Base-by-base conservation (phyloP, 345 rosid species). In the Hibiscus tridactylites region DNA sequence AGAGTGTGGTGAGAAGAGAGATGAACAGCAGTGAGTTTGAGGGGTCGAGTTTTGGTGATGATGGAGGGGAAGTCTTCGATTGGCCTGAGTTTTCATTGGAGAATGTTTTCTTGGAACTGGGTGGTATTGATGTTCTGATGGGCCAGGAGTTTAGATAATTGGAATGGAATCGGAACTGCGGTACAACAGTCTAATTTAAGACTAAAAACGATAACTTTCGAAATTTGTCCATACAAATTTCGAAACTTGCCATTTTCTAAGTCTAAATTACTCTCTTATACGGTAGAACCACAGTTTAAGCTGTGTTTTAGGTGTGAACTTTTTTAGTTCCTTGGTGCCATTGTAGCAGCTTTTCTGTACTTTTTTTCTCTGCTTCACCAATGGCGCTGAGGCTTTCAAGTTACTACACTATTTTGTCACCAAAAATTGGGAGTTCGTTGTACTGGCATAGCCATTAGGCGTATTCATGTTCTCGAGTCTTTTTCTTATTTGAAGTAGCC, bases 71-170 rank as follows among this genome's bases (percentile, higher is more conserved):
- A 52, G 29, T 10, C 5, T 52, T 68, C 10, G 16, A 31, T n/a
- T 68, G 72, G 72, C 72, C 72, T 52, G 72, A 76, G 24, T 76
- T 76, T 58, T 68, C 80, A 35, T 75, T 76, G 56, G 76, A 76
- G 75, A 75, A 76, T 31, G 70, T 68, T 33, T 77, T 71, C 73
- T 76, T 81, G 76, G 76, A 81, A 57, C 67, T 79, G 58, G 79
- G 71, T 74, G 85, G 74, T 68, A 67, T 71, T 70, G 78, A 81
- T 52, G 73, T 76, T 69, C 68, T 79, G 61, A 71, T 81, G 58
- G 78, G 78, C 8, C 61, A 79, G 47, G 82, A 81, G 47, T 78
- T 79, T 71, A 81, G 17, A 13, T 47, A 79, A 72, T 61, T 78
- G 75, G 82, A 57, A 77, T 74, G 73, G 74, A 21, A 21, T 21